phyloP scores from a whole-genome alignment of 1,139 yeast genomes.

The Hyphopichia wangnamkhiaoensis region DNA sequence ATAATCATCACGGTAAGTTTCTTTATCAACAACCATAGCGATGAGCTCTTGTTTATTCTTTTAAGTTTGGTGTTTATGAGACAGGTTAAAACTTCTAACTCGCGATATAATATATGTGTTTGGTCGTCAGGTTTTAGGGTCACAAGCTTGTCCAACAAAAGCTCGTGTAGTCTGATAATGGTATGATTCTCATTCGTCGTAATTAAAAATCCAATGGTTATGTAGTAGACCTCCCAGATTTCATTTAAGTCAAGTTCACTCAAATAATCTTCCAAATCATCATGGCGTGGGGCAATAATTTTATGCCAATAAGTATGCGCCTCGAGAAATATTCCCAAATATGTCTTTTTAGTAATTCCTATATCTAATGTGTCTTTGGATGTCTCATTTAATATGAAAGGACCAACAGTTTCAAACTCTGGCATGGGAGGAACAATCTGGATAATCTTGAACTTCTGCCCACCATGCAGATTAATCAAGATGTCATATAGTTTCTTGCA shows the following conservation, averaged over 20 bases:
- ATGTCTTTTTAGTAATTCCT: slow-evolving; percentile 34
- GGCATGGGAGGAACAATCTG: slow-evolving; percentile 21
- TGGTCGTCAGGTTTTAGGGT: not conserved
- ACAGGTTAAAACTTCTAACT: slow-evolving; percentile 33
- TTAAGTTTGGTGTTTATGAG: slow-evolving; percentile 34
- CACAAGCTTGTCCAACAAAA: slow-evolving; percentile 9
- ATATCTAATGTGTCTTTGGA: slow-evolving; percentile 27
- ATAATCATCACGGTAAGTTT: slow-evolving; percentile 25
- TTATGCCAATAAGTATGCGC: slow-evolving; percentile 36
- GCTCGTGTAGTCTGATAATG: slow-evolving; percentile 31
- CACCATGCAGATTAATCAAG: slow-evolving; percentile 2
- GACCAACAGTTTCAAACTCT: slow-evolving; percentile 6
- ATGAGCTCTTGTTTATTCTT: slow-evolving; percentile 44
- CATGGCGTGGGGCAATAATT: slow-evolving; percentile 1
- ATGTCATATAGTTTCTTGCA: slow-evolving; percentile 7
- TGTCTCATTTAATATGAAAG: slow-evolving; percentile 12
- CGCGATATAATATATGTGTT: slow-evolving; percentile 14
- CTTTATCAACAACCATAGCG: slow-evolving; percentile 40
- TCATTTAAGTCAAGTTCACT: slow-evolving; percentile 1
- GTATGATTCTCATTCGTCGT: slow-evolving; percentile 47
- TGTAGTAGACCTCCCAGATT: slow-evolving; percentile 14
- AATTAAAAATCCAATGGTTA: slow-evolving; percentile 36
- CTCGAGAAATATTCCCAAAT: slow-evolving; percentile 33
- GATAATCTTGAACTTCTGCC: slow-evolving; percentile 18
- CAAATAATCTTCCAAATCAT: slow-evolving; percentile 1